A percentile compares a stretch with the other conserved stretches of the same genome.
Conservation (phyloP, 768 basidiomycete genomes). For the Trametes cinnabarina region DNA sequence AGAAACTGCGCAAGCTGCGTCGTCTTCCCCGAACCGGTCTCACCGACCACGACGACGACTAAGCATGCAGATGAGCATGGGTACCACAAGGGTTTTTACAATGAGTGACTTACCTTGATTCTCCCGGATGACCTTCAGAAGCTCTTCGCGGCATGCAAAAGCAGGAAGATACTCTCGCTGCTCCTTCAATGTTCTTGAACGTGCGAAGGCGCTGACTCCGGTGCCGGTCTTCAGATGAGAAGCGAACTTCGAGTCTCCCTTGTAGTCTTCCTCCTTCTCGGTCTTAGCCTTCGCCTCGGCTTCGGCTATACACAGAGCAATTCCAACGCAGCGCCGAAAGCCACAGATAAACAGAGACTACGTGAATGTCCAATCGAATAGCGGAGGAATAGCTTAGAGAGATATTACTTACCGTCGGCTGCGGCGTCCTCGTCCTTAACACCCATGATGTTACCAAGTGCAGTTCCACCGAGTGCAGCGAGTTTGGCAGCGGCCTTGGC, state of each 20-base stretch:
- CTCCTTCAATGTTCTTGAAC: constrained; percentile 81
- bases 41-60: constrained; percentile 97
- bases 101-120: constrained; percentile 72
- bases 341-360: constrained; percentile 42
- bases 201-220: constrained; percentile 80
- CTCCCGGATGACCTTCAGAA: constrained; percentile 84
- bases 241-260: constrained; percentile 97
- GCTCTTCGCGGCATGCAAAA: constrained; percentile 93
- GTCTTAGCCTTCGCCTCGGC: constrained; percentile 47
- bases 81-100: neutral
- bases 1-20: constrained; percentile 94
- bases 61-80: neutral
- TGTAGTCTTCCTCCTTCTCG: constrained; percentile 69
- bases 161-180: constrained; percentile 97
- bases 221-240: constrained; percentile 79
- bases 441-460: constrained; percentile 97
- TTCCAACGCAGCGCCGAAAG: neutral
- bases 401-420: constrained; percentile 70
- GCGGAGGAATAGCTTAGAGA: constrained; percentile 17
- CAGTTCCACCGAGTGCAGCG: constrained; percentile 86
- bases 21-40: constrained; percentile 99
- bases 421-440: constrained; percentile 93
- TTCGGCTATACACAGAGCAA: constrained; percentile 37
- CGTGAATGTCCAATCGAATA: constrained; percentile 76
- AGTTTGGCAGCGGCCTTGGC: constrained; percentile 96